Evolutionary conservation across 2,329 filamentous ascomycete genomes (phyloP), one percentile per base, ranked within the genome.

Genomic region (Aspergillus amoenus): DNA sequence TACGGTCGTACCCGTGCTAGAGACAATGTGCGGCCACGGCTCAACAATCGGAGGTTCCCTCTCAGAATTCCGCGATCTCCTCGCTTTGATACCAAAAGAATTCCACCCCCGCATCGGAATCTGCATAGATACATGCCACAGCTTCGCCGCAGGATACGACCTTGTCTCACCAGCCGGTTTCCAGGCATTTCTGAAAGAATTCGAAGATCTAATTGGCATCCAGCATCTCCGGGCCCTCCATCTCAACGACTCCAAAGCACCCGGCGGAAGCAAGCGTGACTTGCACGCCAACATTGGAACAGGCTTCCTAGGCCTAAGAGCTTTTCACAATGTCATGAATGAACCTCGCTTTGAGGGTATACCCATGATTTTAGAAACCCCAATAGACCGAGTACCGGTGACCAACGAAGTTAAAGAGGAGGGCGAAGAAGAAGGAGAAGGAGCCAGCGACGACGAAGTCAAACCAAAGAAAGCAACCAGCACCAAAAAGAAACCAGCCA

Each of bases 261-360:
- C 94, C 0, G 80, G 96, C 30, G 81, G 76, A 42, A 94, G 91
- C 37, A 85, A 91, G 63, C 86, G 93, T 41, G 94, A 99, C 71
- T 78, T 97, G 2, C 94, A 99, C 75, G 92, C 93, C 63, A 97
- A 97, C 71, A 97, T 99, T 61, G 94, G 94, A 24, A 95, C 92
- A 0, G 94, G 94, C 1, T 99, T 95, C 70, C 82, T 99, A 0
- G 94, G 94, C 0, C 82, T 99, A 15, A 84, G 90, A 21, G 90
- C 93, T 2, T 99, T 99, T 74, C 91, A 96, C 76, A 91, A 88
- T 69, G 78, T 99, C 58, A 88, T 97, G 81, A 97, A 97, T 73
- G 86, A 91, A 68, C 79, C 82, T 24, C 80, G 85, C 1, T 89
- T 97, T 58, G 84, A 89, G 64, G 85, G 85, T 24, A 76, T 97